Percentiles rank a stretch among this genome's conserved stretches.
Conservation (phyloP, 257 asterid species). For the Ehretia macrophylla region DNA sequence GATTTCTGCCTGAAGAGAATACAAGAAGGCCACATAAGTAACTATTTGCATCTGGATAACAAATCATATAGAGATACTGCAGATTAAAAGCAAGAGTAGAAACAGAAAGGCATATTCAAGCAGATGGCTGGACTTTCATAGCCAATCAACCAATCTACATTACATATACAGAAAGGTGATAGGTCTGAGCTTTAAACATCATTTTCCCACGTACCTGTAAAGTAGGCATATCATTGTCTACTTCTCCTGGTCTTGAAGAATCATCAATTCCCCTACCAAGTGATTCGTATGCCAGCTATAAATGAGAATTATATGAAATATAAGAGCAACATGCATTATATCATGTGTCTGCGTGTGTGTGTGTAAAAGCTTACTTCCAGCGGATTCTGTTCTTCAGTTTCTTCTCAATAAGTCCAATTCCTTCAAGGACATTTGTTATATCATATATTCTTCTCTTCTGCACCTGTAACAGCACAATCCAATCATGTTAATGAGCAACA, state of each 20-base stretch:
- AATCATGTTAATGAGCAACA: constrained; percentile 1
- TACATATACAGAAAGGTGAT: no score
- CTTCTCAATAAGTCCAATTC: constrained; percentile 94
- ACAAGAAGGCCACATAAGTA: constrained; percentile 17
- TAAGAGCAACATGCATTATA: constrained; percentile 5
- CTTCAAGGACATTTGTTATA: constrained; percentile 95
- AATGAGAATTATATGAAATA: not conserved
- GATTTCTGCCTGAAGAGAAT: constrained; percentile 66
- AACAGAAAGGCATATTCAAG: no score
- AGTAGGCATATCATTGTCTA: constrained; percentile 63
- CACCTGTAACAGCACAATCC: constrained; percentile 32
- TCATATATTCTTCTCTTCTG: constrained; percentile 79
- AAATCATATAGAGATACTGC: not conserved
- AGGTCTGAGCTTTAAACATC: not conserved
- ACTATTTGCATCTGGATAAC: constrained; percentile 10
- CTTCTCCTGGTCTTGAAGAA: constrained; percentile 67
- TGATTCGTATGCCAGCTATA: not conserved
- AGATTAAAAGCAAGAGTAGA: no score
- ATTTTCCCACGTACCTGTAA: constrained; percentile 53
- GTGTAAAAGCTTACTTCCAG: constrained; percentile 40
- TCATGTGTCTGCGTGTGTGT: not conserved
- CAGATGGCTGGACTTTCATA: not conserved
- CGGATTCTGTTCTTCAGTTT: constrained; percentile 74
- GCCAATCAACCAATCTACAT: not conserved
- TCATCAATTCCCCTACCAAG: constrained; percentile 55